Evolutionary conservation across 2,329 filamentous ascomycete species (phyloP), one percentile per base, ranked within the genome.

Genomic region (Botrytis deweyae): DNA sequence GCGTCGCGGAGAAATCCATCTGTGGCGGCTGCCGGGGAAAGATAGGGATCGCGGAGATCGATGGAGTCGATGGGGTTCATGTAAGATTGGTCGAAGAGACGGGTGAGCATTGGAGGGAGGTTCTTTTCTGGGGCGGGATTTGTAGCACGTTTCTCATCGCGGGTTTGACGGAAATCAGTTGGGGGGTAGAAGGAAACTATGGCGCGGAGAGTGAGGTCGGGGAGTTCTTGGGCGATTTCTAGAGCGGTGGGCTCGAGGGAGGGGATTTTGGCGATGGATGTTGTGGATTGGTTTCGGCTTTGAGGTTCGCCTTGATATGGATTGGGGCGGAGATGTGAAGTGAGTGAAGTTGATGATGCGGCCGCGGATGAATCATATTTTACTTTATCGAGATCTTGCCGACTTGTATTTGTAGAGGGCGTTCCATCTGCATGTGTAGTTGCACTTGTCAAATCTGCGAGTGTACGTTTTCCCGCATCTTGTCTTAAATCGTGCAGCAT

Each of bases 61-160:
- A 80, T 75, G 1, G 66, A 44, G 1, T 83, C 79, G 16, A 83
- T 80, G 1, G 85, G 88, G 73, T 87, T 86, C 44, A 91, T 83
- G 79, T 91, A 91, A 0, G 86, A 87, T 10, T 87, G 86, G 79
- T 91, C 90, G 77, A 91, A 91, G 6, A 92, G 84, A 74, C 89
- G 86, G 0, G 89, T 91, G 74, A 92, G 82, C 29, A 84, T 82
- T 10, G 86, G 84, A 2, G 89, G 86, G 3, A 91, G 82, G 10
- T 89, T 89, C 68, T 87, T 85, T 49, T 91, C 88, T 0, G 89
- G 89, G 2, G 84, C 83, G 4, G 83, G 78, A 73, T 87, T 89
- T 2, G 84, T 84, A n/a, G 84, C 83, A 3, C 89, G 86, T 76
- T 90, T 89, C 69, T 86, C 84, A 0, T 84, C 85, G 7, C 90